Percentiles rank a stretch among this genome's conserved stretches.
These are phyloP conservation scores for Betula pendula DNA, from an alignment of 306 rosid species.

Conservation along the genomic window DNA sequence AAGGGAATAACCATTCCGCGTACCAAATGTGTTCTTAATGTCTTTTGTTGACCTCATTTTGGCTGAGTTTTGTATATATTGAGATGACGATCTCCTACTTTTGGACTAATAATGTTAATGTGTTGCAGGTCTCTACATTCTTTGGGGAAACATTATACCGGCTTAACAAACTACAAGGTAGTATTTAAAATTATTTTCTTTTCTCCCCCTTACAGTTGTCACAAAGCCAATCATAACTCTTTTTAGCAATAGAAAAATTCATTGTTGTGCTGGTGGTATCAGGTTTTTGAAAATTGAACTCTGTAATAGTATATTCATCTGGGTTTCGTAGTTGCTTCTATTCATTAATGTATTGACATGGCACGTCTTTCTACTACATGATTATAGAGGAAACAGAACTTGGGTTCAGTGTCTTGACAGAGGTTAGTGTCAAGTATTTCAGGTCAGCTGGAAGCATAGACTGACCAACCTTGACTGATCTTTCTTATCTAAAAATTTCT, in stretches of 20 bases:
- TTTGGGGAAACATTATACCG: slow-evolving; percentile 36
- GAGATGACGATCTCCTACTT: neutral
- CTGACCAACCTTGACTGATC: neutral
- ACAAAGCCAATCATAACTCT: slow-evolving; percentile 15
- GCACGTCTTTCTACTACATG: neutral
- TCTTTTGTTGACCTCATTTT: neutral
- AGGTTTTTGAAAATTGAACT: neutral
- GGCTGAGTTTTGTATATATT: neutral
- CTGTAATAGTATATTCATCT: neutral
- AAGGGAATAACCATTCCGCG: too few species aligned
- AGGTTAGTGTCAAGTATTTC: neutral
- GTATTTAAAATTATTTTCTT: slow-evolving; percentile 24
- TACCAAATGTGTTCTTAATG: too few species aligned
- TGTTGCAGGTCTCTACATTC: slow-evolving; percentile 45
- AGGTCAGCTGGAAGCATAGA: neutral
- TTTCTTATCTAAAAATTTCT: neutral
- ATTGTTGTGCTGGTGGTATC: neutral
- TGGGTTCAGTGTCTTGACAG: neutral
- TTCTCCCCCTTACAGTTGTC: neutral
- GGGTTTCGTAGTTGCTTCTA: neutral
- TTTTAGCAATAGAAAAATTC: neutral
- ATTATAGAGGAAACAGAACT: neutral
- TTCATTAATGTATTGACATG: neutral
- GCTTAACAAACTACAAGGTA: slow-evolving; percentile 10
- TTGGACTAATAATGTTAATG: slow-evolving; percentile 16